Evolutionary conservation across 768 basidiomycete species (phyloP).

Genomic region (Mycena amicta): DNA sequence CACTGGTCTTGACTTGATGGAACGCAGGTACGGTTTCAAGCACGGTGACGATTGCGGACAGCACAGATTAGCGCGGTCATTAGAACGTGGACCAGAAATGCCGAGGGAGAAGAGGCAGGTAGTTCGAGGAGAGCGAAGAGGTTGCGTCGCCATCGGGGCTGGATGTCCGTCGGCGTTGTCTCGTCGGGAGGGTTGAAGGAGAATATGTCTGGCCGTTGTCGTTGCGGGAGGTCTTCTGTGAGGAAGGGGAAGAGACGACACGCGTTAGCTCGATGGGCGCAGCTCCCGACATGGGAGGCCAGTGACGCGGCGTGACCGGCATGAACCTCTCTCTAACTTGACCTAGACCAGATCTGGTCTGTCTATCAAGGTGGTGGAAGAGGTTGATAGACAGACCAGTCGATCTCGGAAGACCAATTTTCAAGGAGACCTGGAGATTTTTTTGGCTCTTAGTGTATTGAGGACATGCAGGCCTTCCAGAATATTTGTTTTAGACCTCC

Average conservation of each 20-base stretch:
- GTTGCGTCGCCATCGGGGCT: conserved; percentile 62
- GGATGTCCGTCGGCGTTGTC: conserved; percentile 34
- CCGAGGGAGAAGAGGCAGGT: conserved; percentile 73
- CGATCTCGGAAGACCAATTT: not conserved
- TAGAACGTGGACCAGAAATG: conserved; percentile 74
- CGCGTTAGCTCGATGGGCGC: conserved; percentile 32
- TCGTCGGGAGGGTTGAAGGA: conserved; percentile 39
- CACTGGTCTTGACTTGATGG: conserved; percentile 64
- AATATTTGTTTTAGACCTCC: too few relatives aligned
- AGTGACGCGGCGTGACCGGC: too few relatives aligned
- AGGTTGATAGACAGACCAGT: too few relatives aligned
- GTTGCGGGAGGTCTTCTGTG: conserved; percentile 42
- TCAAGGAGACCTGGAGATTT: too few relatives aligned
- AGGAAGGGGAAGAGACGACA: conserved; percentile 39
- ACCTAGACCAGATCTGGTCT: too few relatives aligned
- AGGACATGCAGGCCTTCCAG: too few relatives aligned
- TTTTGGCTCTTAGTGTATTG: too few relatives aligned
- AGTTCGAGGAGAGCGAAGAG: conserved; percentile 77
- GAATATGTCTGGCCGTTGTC: conserved; percentile 43
- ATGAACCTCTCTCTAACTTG: too few relatives aligned
- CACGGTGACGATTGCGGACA: conserved; percentile 76
- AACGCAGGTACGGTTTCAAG: conserved; percentile 81
- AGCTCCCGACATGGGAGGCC: not conserved
- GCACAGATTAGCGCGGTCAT: conserved; percentile 71
- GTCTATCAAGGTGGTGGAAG: too few relatives aligned